Conservation (phyloP, 2,329 filamentous ascomycete genomes). For the Xylogone sp. region DNA sequence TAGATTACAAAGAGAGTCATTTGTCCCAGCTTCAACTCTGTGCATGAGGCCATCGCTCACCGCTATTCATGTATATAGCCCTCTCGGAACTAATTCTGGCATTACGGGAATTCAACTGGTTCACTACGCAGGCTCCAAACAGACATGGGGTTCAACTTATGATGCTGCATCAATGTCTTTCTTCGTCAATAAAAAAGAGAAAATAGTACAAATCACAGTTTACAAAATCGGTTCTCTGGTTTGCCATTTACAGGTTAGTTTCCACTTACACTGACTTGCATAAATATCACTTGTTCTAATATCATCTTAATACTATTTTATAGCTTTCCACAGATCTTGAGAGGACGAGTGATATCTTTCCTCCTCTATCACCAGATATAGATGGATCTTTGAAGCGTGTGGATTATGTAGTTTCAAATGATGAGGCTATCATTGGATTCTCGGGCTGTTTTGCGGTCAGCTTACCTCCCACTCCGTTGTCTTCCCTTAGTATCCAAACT, state of each 20-base stretch:
- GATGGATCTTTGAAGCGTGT: conserved; percentile 2
- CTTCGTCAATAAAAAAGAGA: conserved; percentile 8
- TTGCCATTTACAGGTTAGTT: conserved; percentile 9
- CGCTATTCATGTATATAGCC: conserved; percentile 8
- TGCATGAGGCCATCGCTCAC: conserved; percentile 4
- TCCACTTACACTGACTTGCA: no score
- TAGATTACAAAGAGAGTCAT: conserved; percentile 6
- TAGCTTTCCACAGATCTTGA: conserved; percentile 8
- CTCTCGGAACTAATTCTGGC: conserved; percentile 5
- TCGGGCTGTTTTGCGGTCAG: conserved; percentile 8
- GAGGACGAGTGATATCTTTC: conserved; percentile 5
- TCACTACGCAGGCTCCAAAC: conserved; percentile 4
- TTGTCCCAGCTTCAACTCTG: conserved; percentile 8
- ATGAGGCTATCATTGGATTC: conserved; percentile 7
- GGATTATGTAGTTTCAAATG: conserved; percentile 4
- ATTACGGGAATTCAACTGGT: conserved; percentile 8
- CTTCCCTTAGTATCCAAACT: neutral
- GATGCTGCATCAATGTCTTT: conserved; percentile 7
- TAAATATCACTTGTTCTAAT: neutral
- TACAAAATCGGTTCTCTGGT: conserved; percentile 9
- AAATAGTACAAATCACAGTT: conserved; percentile 6
- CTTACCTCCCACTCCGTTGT: neutral
- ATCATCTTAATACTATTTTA: conserved; percentile 1
- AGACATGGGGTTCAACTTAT: conserved; percentile 5
- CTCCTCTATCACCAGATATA: conserved; percentile 1